Conservation (phyloP, 768 basidiomycete genomes). For the Trametes gibbosa region DNA sequence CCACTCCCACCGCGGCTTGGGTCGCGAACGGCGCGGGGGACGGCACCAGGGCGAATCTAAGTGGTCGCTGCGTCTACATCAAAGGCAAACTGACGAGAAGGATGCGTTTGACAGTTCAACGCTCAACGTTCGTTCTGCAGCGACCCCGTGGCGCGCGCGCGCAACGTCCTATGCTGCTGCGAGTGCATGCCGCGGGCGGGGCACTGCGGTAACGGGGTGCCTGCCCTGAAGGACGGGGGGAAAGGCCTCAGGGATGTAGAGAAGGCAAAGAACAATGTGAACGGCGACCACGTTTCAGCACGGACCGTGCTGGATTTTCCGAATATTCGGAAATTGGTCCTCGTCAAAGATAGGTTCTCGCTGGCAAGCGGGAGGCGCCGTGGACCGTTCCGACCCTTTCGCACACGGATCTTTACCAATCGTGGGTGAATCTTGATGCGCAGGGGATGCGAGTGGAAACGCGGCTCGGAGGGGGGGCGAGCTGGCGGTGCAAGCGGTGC, state of each 20-base stretch:
- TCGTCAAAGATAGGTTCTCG: conserved; percentile 4
- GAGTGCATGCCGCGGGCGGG: background rate
- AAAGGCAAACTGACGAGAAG: background rate
- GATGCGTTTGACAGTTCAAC: conserved; percentile 1
- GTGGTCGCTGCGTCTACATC: background rate
- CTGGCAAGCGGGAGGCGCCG: conserved; percentile 1
- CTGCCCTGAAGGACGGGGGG: conserved; percentile 4
- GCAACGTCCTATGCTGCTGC: background rate
- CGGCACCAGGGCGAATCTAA: background rate
- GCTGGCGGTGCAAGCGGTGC: conserved; percentile 20
- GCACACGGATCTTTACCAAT: conserved; percentile 17
- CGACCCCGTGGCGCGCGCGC: no score
- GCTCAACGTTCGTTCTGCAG: conserved; percentile 5
- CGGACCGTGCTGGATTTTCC: background rate
- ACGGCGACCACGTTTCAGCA: conserved; percentile 8
- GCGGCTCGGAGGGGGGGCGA: background rate
- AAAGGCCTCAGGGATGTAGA: background rate
- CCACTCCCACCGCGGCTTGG: background rate
- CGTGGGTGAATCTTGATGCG: conserved; percentile 4
- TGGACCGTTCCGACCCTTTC: background rate
- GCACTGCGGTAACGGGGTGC: background rate
- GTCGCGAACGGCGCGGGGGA: background rate
- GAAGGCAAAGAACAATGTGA: conserved; percentile 8
- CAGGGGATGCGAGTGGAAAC: background rate
- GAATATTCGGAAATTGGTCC: background rate